Percentiles rank a stretch among this genome's conserved stretches.
phyloP scores from a whole-genome alignment of 257 asterid species.

The Coffea eugenioides region DNA sequence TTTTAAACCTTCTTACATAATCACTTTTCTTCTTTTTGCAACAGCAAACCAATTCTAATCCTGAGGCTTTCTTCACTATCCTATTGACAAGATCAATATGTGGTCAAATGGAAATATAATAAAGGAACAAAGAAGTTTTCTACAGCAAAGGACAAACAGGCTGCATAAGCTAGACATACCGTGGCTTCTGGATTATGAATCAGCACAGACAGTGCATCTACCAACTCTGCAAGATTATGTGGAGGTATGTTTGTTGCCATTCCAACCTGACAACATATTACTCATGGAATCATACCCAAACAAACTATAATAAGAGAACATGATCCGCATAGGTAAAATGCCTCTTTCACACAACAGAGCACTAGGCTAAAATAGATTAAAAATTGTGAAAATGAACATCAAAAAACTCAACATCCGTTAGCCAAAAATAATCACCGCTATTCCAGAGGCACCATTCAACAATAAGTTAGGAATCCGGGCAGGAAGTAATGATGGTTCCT shows the following conservation, averaged over 20 bases:
- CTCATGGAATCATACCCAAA: neutral
- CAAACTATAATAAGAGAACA: neutral
- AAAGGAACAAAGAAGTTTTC: neutral
- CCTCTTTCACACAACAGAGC: neutral
- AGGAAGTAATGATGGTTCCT: constrained; percentile 97
- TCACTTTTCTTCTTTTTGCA: neutral
- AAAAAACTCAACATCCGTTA: constrained; percentile 7
- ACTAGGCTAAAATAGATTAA: neutral
- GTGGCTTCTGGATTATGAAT: constrained; percentile 97
- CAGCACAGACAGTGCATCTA: constrained; percentile 81
- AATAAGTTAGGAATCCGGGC: constrained; percentile 87
- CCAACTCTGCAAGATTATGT: constrained; percentile 97
- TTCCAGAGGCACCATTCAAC: constrained; percentile 96
- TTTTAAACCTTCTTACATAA: no score
- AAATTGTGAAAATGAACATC: neutral
- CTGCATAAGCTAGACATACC: constrained; percentile 37
- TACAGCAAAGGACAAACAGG: neutral
- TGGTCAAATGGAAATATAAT: neutral
- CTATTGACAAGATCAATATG: neutral
- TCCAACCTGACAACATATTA: constrained; percentile 66
- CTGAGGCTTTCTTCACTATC: neutral
- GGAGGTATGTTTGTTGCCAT: constrained; percentile 99
- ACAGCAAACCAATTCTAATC: neutral
- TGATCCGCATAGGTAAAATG: neutral
- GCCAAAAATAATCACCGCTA: constrained; percentile 63